These are phyloP conservation scores for Phoenix dactylifera DNA, from an alignment of 176 grass and related monocot species.

Conservation along the genomic window DNA sequence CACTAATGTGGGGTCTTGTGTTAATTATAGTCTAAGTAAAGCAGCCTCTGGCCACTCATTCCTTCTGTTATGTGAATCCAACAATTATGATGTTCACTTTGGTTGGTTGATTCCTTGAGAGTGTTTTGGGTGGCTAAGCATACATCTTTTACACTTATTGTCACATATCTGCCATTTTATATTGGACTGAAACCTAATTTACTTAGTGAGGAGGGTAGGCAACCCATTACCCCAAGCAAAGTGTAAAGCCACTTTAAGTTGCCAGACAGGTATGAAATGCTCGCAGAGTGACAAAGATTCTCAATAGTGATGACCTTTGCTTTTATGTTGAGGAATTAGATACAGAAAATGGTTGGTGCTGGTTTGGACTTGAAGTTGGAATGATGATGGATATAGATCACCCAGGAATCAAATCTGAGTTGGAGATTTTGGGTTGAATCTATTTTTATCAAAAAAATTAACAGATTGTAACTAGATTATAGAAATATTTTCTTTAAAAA, in stretches of 20 bases:
- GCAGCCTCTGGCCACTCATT: conserved; percentile 14
- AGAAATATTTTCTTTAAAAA: too few species aligned
- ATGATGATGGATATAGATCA: too few species aligned
- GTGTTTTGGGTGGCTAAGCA: conserved; percentile 19
- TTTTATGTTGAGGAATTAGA: conserved; percentile 2
- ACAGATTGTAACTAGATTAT: too few species aligned
- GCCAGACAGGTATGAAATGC: too few species aligned
- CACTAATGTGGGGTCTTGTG: not conserved
- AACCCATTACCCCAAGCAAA: not conserved
- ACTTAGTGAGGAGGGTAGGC: conserved; percentile 7
- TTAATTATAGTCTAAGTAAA: conserved; percentile 43
- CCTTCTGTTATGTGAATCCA: not conserved
- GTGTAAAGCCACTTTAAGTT: too few species aligned
- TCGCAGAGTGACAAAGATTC: conserved; percentile 54
- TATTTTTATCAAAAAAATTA: too few species aligned
- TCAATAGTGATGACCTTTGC: conserved; percentile 26
- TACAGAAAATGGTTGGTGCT: not conserved
- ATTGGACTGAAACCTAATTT: conserved; percentile 2
- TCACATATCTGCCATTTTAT: not conserved
- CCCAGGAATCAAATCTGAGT: too few species aligned
- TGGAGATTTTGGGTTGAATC: too few species aligned
- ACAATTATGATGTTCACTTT: conserved; percentile 23
- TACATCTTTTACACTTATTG: conserved; percentile 5
- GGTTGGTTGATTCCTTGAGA: conserved; percentile 40
- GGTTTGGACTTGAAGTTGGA: too few species aligned